Conservation (phyloP, 768 basidiomycete species). For the Epithele typhae region DNA sequence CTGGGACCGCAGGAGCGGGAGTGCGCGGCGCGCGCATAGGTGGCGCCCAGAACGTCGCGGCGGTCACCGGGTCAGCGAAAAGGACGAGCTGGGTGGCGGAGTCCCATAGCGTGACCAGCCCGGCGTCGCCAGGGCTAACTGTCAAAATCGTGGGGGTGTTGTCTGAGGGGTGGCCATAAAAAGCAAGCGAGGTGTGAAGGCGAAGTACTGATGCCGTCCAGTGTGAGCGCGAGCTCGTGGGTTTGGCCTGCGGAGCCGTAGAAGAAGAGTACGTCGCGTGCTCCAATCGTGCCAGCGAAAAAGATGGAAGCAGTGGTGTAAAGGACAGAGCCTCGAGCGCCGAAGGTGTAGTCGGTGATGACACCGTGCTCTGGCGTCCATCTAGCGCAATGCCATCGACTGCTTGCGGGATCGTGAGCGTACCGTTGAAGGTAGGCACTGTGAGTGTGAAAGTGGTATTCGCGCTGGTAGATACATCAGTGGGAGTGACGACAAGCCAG, state of each 20-base stretch:
- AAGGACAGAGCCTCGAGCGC: slow-evolving; percentile 42
- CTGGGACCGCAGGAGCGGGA: slow-evolving; percentile 19
- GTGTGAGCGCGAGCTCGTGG: slow-evolving; percentile 30
- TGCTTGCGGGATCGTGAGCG: slow-evolving; percentile 52
- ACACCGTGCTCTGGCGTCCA: slow-evolving; percentile 76
- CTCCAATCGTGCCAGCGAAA: slow-evolving; percentile 49
- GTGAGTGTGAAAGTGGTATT: slow-evolving; percentile 55
- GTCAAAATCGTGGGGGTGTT: slow-evolving; percentile 39
- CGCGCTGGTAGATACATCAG: slow-evolving; percentile 29
- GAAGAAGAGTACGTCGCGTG: slow-evolving; percentile 37
- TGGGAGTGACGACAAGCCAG: not conserved
- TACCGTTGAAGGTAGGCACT: slow-evolving; percentile 48
- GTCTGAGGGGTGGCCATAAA: no score
- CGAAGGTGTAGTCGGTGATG: slow-evolving; percentile 70
- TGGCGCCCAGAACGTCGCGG: slow-evolving; percentile 75
- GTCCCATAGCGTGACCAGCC: slow-evolving; percentile 62
- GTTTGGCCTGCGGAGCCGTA: slow-evolving; percentile 31
- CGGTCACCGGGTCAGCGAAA: slow-evolving; percentile 61
- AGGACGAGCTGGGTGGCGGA: slow-evolving; percentile 63
- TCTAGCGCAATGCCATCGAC: slow-evolving; percentile 50
- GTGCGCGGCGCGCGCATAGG: slow-evolving; percentile 41
- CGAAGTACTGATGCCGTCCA: slow-evolving; percentile 15
- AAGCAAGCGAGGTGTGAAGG: slow-evolving; percentile 25
- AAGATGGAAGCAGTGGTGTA: slow-evolving; percentile 77
- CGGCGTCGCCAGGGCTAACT: slow-evolving; percentile 53